Percentiles rank a stretch among this genome's conserved stretches.
Conservation (phyloP, 2,329 filamentous ascomycete genomes). For the Colletotrichum chrysophilum region DNA sequence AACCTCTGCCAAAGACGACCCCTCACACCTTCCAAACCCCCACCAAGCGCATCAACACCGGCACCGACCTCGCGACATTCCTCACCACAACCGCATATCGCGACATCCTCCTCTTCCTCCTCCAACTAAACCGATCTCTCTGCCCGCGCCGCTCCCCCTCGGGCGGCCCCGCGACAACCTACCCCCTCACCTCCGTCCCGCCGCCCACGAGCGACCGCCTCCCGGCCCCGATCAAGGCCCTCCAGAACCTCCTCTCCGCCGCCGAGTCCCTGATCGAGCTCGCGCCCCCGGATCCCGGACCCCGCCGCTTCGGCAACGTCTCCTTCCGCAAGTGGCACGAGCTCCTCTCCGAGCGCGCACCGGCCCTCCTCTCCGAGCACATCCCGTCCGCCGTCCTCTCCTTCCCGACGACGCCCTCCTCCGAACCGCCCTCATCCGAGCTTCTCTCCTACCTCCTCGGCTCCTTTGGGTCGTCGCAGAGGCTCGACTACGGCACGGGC, state of each 20-base stretch:
- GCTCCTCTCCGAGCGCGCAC: conserved; percentile 66
- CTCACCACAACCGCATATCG: conserved; percentile 82
- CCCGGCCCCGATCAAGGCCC: conserved; percentile 63
- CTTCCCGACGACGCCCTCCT: conserved; percentile 23
- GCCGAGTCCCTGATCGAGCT: conserved; percentile 74
- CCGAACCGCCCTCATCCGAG: conserved; percentile 31
- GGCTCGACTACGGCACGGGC: conserved; percentile 94
- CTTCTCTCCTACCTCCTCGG: conserved; percentile 73
- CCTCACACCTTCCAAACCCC: conserved; percentile 70
- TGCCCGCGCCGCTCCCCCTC: conserved; percentile 67
- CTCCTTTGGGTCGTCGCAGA: conserved; percentile 84
- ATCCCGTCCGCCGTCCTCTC: conserved; percentile 26
- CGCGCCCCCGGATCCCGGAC: conserved; percentile 83
- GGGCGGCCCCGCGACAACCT: conserved; percentile 44
- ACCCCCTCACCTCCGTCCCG: conserved; percentile 45
- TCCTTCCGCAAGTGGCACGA: conserved; percentile 87
- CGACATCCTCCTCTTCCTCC: conserved; percentile 84
- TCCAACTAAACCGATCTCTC: conserved; percentile 89
- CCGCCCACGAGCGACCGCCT: conserved; percentile 35
- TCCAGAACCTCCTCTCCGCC: conserved; percentile 70
- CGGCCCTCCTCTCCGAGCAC: conserved; percentile 52
- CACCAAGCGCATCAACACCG: conserved; percentile 83
- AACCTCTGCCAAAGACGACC: conserved; percentile 50
- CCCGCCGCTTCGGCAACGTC: conserved; percentile 88
- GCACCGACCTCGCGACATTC: conserved; percentile 81